Evolutionary conservation across 2,329 filamentous ascomycete species (phyloP).

Genomic region (Xylaria sp.): DNA sequence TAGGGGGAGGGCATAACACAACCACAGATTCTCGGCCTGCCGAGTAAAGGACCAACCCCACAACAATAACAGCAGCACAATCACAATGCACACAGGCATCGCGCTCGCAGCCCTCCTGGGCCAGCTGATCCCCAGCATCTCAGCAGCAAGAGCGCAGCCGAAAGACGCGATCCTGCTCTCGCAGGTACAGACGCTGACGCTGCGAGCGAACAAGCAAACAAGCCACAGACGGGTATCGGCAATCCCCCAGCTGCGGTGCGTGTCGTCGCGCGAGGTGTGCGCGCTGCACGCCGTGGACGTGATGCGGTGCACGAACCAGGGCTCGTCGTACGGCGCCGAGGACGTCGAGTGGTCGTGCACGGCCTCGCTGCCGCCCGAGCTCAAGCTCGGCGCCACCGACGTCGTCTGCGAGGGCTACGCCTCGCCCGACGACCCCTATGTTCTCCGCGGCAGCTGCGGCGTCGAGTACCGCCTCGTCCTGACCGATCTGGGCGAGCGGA

Average conservation of each 20-base stretch:
- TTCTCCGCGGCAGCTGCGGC: slow-evolving; percentile 92
- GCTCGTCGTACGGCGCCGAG: slow-evolving; percentile 78
- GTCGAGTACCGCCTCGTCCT: slow-evolving; percentile 87
- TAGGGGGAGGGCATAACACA: not conserved
- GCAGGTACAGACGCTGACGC: slow-evolving; percentile 78
- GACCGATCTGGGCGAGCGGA: slow-evolving; percentile 78
- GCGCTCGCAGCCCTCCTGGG: slow-evolving; percentile 35
- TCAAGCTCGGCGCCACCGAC: slow-evolving; percentile 83
- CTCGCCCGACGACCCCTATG: slow-evolving; percentile 78
- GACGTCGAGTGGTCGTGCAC: slow-evolving; percentile 93
- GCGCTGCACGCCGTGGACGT: slow-evolving; percentile 77
- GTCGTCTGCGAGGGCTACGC: slow-evolving; percentile 93
- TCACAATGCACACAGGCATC: slow-evolving; percentile 28
- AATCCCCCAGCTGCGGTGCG: slow-evolving; percentile 82
- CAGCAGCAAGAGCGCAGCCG: slow-evolving; percentile 49
- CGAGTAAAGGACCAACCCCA: not conserved
- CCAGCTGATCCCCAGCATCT: slow-evolving; percentile 39
- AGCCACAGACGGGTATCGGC: slow-evolving; percentile 78
- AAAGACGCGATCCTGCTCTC: slow-evolving; percentile 67
- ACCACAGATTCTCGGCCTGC: not conserved
- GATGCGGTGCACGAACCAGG: slow-evolving; percentile 91
- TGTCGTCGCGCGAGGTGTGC: slow-evolving; percentile 72
- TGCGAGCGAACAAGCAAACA: slow-evolving; percentile 73
- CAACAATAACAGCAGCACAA: not conserved
- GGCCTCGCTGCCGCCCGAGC: slow-evolving; percentile 67